phyloP scores from a whole-genome alignment of 768 basidiomycete genomes.

The Leucosporidium yakuticum region DNA sequence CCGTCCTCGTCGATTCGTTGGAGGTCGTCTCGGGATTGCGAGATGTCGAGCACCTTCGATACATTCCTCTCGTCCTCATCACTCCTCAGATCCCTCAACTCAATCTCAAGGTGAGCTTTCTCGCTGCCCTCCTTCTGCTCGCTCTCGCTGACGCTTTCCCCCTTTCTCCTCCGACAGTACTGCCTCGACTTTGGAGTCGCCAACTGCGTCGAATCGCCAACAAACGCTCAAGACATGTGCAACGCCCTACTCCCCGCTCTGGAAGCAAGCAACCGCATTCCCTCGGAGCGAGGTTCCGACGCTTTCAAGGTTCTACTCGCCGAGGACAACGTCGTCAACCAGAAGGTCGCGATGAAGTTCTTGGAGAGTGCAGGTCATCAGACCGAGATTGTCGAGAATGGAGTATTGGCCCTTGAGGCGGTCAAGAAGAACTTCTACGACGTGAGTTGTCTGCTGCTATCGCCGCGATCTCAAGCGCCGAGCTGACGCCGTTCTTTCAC shows the following conservation, averaged over 20 bases:
- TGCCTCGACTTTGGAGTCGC: conserved; percentile 60
- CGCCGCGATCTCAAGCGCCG: background rate
- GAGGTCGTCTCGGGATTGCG: conserved; percentile 77
- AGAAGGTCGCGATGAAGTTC: conserved; percentile 93
- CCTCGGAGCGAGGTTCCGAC: conserved; percentile 77
- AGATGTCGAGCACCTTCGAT: conserved; percentile 85
- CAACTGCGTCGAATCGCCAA: conserved; percentile 87
- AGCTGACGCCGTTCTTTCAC: conserved; percentile 10
- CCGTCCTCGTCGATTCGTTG: conserved; percentile 88
- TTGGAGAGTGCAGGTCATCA: conserved; percentile 91
- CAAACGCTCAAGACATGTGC: conserved; percentile 77
- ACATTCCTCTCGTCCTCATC: conserved; percentile 84
- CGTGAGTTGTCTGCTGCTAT: conserved; percentile 10
- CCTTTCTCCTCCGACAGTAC: conserved; percentile 11
- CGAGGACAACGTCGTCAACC: conserved; percentile 78
- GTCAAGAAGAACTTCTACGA: conserved; percentile 58
- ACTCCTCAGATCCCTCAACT: conserved; percentile 37
- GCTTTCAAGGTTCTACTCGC: conserved; percentile 90
- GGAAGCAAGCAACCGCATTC: conserved; percentile 87
- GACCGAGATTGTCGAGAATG: conserved; percentile 96
- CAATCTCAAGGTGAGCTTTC: conserved; percentile 36
- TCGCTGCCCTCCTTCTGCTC: conserved; percentile 66
- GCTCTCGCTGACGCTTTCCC: conserved; percentile 17
- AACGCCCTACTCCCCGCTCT: conserved; percentile 88
- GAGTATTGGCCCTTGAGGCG: conserved; percentile 83